Evolutionary conservation across 208 protist species (phyloP), one percentile per base, ranked within the genome.

Genomic region (Angomonas deanei): DNA sequence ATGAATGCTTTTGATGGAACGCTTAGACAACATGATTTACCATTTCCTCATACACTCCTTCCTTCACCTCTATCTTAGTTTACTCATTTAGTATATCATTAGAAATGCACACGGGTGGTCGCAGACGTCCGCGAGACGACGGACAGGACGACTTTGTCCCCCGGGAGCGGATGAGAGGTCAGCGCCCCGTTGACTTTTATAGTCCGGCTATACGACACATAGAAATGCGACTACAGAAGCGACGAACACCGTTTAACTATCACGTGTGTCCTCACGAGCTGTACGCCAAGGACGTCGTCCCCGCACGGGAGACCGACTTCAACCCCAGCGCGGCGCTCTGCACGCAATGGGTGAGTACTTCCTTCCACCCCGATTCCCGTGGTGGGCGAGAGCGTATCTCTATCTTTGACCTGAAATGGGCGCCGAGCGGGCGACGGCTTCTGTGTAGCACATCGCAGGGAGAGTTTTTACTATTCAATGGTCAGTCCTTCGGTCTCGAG

Each of bases 261-360:
- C 88, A 92, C 60, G 83, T 95, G 32, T 72, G 77, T 0, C 88
- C 88, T 27, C 84, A 95, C 63, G 81, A 86, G 64, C 92, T 90
- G 65, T 91, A 87, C 73, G 79, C 80, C 6, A 91, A 95, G 68
- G 85, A 95, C 61, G 68, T 92, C 46, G 70, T 92, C 6, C 73
- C 85, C 27, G 79, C 79, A 8, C 63, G 70, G 24, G 72, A 80
- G 21, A 95, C 88, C 10, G 64, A 64, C 61, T 91, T 84, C 69
- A 92, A 92, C 57, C 76, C 85, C n/a, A 88, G 81, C 68, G 90
- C 88, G 1, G 88, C 84, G 1, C 72, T 95, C 19, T 92, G 85
- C 66, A 95, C 88, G 63, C 88, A 95, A 77, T 95, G 88, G 86
- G 85, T 84, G 39, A 91, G 80, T 79, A 92, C 88, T n/a, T 91